Conservation (phyloP, 768 basidiomycete genomes). For the Trametes coccinea region DNA sequence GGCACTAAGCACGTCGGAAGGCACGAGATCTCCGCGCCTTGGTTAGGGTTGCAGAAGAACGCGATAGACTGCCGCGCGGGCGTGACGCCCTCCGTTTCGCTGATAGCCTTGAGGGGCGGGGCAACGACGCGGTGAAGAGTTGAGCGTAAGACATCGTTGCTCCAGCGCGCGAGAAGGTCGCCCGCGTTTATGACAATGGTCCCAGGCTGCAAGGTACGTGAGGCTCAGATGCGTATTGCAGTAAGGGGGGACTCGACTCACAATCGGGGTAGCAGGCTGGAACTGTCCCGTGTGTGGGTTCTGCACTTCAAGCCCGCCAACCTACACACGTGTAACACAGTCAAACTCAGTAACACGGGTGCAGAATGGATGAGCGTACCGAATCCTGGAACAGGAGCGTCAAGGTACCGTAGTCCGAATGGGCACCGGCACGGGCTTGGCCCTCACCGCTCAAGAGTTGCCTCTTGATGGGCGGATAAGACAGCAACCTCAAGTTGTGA, state of each 20-base stretch:
- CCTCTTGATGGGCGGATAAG: constrained; percentile 76
- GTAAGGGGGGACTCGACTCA: constrained; percentile 36
- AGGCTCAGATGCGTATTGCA: too few species aligned
- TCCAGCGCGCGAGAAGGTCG: constrained; percentile 81
- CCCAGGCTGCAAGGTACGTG: constrained; percentile 50
- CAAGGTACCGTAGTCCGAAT: constrained; percentile 53
- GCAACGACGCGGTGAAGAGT: constrained; percentile 84
- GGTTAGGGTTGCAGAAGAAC: constrained; percentile 87
- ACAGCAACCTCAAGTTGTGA: constrained; percentile 79
- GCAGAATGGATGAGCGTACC: neutral
- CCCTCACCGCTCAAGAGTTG: constrained; percentile 58
- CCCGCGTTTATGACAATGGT: constrained; percentile 85
- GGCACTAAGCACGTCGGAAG: constrained; percentile 62
- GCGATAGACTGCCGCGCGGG: constrained; percentile 78
- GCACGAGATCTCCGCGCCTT: constrained; percentile 64
- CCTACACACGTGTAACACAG: constrained; percentile 34
- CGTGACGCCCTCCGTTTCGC: constrained; percentile 52
- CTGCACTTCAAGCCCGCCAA: constrained; percentile 81
- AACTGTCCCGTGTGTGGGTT: constrained; percentile 75
- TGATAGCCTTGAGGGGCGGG: constrained; percentile 54
- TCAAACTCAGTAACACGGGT: too few species aligned
- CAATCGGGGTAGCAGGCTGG: constrained; percentile 74
- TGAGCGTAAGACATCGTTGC: constrained; percentile 75
- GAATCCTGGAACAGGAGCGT: constrained; percentile 14
- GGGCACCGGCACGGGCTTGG: constrained; percentile 80